Conservation (phyloP, 768 basidiomycete species). For the Amanita inopinata region DNA sequence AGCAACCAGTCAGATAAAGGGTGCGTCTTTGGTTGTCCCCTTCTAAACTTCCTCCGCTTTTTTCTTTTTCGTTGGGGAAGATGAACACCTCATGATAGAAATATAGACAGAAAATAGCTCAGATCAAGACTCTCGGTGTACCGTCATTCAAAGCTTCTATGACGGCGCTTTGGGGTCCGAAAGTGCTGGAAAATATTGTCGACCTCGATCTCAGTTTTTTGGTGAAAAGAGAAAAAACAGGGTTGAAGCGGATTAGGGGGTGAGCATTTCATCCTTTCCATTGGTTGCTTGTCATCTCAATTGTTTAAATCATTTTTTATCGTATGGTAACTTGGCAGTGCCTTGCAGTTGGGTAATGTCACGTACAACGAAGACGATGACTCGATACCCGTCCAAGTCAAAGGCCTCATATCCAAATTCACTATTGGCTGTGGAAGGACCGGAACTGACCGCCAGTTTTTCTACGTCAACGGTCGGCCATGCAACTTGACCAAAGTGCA, state of each 20-base stretch:
- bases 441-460: conserved; percentile 81
- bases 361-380: conserved; percentile 11
- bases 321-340: no score
- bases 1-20: conserved; percentile 62
- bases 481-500: conserved; percentile 74
- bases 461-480: conserved; percentile 88
- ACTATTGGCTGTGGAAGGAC: conserved; percentile 63
- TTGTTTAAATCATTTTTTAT: no score
- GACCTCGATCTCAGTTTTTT: conserved; percentile 63
- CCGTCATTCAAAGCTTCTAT: conserved; percentile 54
- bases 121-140: conserved; percentile 65
- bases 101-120: conserved; percentile 49
- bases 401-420: conserved; percentile 82
- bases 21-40: conserved; percentile 31
- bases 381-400: conserved; percentile 41
- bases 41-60: no score
- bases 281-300: no score
- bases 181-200: conserved; percentile 63
- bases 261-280: no score
- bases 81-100: conserved; percentile 1
- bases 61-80: no score
- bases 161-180: conserved; percentile 77
- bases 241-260: conserved; percentile 28
- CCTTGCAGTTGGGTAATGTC: no score
- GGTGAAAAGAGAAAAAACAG: conserved; percentile 54